phyloP scores from a whole-genome alignment of 1,284 basidiomycete genomes.

The Rhodofomes roseus region DNA sequence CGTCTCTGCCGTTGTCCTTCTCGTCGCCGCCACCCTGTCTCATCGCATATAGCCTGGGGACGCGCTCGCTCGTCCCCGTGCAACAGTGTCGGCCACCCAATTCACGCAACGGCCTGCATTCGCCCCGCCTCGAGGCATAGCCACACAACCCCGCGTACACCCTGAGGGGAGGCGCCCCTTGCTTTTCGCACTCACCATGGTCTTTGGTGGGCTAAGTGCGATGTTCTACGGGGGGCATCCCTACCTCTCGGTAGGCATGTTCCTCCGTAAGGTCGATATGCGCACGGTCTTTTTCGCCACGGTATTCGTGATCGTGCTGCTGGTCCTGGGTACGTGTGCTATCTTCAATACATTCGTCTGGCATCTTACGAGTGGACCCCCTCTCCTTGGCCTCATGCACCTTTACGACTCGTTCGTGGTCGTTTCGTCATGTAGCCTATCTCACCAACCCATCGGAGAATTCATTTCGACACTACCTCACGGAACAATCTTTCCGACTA shows the following conservation, averaged over 20 bases:
- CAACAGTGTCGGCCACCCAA: conserved; percentile 40
- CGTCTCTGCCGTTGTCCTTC: not conserved
- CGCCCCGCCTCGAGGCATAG: conserved; percentile 35
- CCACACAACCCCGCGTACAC: conserved; percentile 27
- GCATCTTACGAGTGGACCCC: not conserved
- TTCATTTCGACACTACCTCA: conserved; percentile 91
- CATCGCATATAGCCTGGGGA: not conserved
- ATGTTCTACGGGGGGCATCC: conserved; percentile 55
- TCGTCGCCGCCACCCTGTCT: not conserved
- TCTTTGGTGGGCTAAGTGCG: conserved; percentile 54
- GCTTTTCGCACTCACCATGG: conserved; percentile 58
- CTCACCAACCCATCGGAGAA: conserved; percentile 90
- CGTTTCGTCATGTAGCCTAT: conserved; percentile 57
- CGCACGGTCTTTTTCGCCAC: conserved; percentile 64
- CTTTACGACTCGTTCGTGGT: conserved; percentile 7
- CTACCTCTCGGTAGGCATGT: conserved; percentile 41
- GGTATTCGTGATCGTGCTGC: conserved; percentile 61
- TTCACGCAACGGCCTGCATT: conserved; percentile 20
- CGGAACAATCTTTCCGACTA: conserved; percentile 91
- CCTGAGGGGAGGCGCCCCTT: conserved; percentile 30
- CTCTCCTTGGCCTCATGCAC: not conserved
- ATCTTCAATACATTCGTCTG: conserved; percentile 6
- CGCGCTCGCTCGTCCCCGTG: conserved; percentile 27
- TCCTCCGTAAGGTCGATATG: conserved; percentile 57
- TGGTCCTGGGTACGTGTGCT: conserved; percentile 63